Evolutionary conservation across 495 filamentous ascomycete species (phyloP), one percentile per base, ranked within the genome.

Genomic region (Tuber umbilicatum): DNA sequence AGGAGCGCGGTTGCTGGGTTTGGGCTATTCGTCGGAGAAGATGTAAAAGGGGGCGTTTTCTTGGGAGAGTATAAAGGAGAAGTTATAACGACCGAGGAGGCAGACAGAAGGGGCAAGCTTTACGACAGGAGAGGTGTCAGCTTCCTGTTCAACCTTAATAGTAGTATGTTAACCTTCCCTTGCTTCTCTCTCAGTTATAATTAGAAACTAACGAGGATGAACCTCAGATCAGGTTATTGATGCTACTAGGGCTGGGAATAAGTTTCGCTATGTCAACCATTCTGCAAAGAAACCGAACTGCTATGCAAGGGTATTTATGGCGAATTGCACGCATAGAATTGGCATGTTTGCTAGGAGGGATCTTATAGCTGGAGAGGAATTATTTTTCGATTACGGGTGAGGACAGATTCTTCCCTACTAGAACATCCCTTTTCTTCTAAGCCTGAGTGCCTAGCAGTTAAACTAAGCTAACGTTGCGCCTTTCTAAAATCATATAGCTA

Each of bases 31-130:
- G 84, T 87, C 5, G 89, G 87, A 5, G 90, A 92, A 79, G 81
- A 88, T 47, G 86, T 91, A 31, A 85, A 85, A 35, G 85, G 85
- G 73, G 86, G 88, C 41, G 87, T 89, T 41, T 92, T 88, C 76
- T 81, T 93, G 35, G 89, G 90, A 37, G 91, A 93, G 81, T 93
- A 93, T 79, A 88, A 88, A 39, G 91, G 91, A 37, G 91, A 93
- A 76, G 84, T 92, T 9, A 88, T 92, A 47, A 88, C 88, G 2
- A 85, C 86, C 43, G 85, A 86, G 41, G 91, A 93, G 81, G 87
- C 87, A 0, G 88, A 91, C 10, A 87, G 91, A 1, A 86, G 91
- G 21, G 88, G 88, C 40, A 87, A 88, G 16, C 87, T 92, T 42
- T 90, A 92, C 74, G 86, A 90, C 67, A 84, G 87, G 47, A 86